Conservation (phyloP, 2,329 filamentous ascomycete species). For the Graphiopsis chlorocephala region DNA sequence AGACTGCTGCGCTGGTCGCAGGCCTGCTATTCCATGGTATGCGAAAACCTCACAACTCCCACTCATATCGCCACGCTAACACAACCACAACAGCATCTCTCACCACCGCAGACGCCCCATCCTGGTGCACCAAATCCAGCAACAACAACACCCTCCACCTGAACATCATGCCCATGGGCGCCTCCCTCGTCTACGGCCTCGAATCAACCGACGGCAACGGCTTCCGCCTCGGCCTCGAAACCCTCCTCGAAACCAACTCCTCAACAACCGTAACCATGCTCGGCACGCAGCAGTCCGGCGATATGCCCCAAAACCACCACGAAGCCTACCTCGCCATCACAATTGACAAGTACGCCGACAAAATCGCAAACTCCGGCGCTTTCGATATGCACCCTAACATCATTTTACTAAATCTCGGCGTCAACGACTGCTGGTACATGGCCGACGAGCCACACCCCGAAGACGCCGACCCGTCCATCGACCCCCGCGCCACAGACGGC, state of each 20-base stretch:
- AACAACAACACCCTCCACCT: not conserved
- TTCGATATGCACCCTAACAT: not conserved
- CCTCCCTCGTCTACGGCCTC: constrained; percentile 10
- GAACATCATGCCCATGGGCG: constrained; percentile 4
- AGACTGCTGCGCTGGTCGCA: not conserved
- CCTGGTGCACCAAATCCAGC: not conserved
- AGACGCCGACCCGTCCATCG: not conserved
- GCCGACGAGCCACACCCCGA: not conserved
- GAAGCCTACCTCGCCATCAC: constrained; percentile 2
- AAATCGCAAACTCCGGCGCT: not conserved
- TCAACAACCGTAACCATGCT: not conserved
- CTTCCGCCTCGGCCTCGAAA: constrained; percentile 6
- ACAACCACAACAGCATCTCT: not conserved
- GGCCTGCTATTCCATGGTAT: not conserved
- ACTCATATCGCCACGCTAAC: not conserved
- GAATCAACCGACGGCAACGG: constrained; percentile 6
- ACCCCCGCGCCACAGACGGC: not conserved
- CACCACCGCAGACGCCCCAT: not conserved
- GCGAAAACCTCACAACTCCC: not conserved
- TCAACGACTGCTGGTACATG: constrained; percentile 10
- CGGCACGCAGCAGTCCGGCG: constrained; percentile 1
- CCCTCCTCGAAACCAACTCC: not conserved
- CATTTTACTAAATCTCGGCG: not conserved
- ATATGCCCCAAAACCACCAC: constrained; percentile 6
- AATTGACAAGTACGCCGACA: not conserved